Base-by-base conservation (phyloP, 345 rosid genomes). In the Cardiospermum halicacabum region DNA sequence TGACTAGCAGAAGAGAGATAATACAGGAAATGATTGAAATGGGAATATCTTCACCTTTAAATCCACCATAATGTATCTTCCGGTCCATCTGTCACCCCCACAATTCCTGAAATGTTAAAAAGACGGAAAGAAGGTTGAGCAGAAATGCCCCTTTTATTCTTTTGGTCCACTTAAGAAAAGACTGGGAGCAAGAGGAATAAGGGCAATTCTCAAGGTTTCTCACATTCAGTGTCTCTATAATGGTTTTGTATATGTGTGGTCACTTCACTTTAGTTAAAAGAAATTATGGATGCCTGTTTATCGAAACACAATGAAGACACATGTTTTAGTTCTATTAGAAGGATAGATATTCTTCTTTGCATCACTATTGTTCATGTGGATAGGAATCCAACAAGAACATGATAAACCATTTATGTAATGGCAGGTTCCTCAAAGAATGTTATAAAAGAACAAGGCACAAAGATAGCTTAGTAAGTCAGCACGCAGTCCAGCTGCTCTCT, bases 211-310 rank as follows among this genome's bases (percentile, higher is more conserved):
- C 24, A 18, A 11, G 49, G 53, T 31, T 13, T 30, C 18, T 37
- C 48, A 30, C 62, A 47, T 43, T 62, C 51, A 18, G 3, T 43
- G 58, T 60, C 60, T 53, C 60, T 64, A 39, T 61, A 16, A 57
- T 15, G 26, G 53, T 13, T 59, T 67, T 64, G 43, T 30, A 74
- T 64, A 69, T 68, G 65, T 53, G 47, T 51, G 67, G 63, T 60
- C 68, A 58, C 56, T 53, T 68, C 56, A 67, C 69, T 72, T 69
- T 73, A 69, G 31, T 51, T 22, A 54, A 66, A 78, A 67, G 48
- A 64, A 47, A 39, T 32, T 7, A 56, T 68, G 68, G 68, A 26
- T 30, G 50, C 56, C 26, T 31, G 56, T 36, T 51, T 56, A 42
- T 48, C 60, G 60, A n/a, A 47, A 66, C 49, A 34, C 60, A 70